phyloP scores from a whole-genome alignment of 495 filamentous ascomycete species.

The Penicillium pancosmium region DNA sequence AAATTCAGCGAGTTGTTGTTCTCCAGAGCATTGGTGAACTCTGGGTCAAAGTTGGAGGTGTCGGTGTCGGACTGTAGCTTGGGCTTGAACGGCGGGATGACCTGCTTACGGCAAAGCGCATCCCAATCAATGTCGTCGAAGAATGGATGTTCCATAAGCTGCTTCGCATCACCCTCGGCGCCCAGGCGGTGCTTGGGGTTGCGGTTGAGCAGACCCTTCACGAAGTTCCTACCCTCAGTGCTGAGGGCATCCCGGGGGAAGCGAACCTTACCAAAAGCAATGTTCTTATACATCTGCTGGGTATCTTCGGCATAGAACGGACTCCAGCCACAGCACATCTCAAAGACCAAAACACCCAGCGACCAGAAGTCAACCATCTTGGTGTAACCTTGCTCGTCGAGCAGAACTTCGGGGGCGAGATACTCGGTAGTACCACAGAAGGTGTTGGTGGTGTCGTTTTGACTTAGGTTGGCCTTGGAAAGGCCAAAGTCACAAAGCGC shows the following conservation, averaged over 20 bases:
- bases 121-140: conserved; percentile 94
- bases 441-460: conserved; percentile 97
- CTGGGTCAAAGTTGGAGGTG: conserved; percentile 97
- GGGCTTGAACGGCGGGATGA: conserved; percentile 97
- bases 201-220: conserved; percentile 94
- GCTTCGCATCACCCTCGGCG: conserved; percentile 87
- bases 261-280: conserved; percentile 96
- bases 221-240: conserved; percentile 93
- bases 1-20: conserved; percentile 74
- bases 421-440: conserved; percentile 99
- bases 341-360: conserved; percentile 93
- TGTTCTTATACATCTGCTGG: conserved; percentile 99
- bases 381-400: conserved; percentile 97
- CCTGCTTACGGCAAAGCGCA: conserved; percentile 79
- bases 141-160: conserved; percentile 93
- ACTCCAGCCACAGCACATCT: conserved; percentile 99
- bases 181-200: conserved; percentile 96
- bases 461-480: conserved; percentile 94
- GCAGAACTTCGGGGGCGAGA: conserved; percentile 89
- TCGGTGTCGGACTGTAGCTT: conserved; percentile 93
- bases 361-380: conserved; percentile 99
- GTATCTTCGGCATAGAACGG: conserved; percentile 99
- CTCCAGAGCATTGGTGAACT: conserved; percentile 94
- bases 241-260: conserved; percentile 95
- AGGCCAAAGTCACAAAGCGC: conserved; percentile 88